Conservation (phyloP, 2,329 filamentous ascomycete genomes). For the Colletotrichum shisoi region DNA sequence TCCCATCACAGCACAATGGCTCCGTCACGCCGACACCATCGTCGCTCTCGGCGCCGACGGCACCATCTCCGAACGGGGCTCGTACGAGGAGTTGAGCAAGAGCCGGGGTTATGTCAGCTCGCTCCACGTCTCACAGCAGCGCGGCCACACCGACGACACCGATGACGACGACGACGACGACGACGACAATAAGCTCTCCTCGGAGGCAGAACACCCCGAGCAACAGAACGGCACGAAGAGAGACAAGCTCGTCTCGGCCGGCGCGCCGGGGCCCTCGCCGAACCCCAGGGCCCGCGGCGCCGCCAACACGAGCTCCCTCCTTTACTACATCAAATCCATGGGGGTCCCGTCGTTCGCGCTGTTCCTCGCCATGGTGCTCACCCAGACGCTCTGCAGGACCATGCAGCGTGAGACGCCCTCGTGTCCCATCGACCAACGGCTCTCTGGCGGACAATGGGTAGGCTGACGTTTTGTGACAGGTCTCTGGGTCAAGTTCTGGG, state of each 20-base stretch:
- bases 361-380: constrained; percentile 14
- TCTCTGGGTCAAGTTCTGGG: constrained; percentile 33
- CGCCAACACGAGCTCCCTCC: constrained; percentile 15
- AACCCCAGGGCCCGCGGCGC: not conserved
- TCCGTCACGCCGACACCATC: constrained; percentile 20
- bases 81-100: constrained; percentile 20
- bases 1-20: constrained; percentile 19
- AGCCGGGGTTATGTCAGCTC: constrained; percentile 18
- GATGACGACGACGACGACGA: not conserved
- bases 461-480: not conserved
- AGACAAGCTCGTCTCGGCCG: accelerated
- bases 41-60: constrained; percentile 20
- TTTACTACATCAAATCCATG: constrained; percentile 32
- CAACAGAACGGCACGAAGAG: not conserved
- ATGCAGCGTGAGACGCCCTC: constrained; percentile 8
- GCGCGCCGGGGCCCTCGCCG: not conserved
- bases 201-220: not conserved
- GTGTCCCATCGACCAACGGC: no score
- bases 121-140: not conserved
- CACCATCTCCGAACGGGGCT: constrained; percentile 11
- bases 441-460: not conserved
- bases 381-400: constrained; percentile 20
- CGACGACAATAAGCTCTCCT: not conserved
- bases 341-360: constrained; percentile 5
- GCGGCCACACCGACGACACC: not conserved